Conservation (phyloP, 495 filamentous ascomycete genomes). For the Lepidopterella palustris region DNA sequence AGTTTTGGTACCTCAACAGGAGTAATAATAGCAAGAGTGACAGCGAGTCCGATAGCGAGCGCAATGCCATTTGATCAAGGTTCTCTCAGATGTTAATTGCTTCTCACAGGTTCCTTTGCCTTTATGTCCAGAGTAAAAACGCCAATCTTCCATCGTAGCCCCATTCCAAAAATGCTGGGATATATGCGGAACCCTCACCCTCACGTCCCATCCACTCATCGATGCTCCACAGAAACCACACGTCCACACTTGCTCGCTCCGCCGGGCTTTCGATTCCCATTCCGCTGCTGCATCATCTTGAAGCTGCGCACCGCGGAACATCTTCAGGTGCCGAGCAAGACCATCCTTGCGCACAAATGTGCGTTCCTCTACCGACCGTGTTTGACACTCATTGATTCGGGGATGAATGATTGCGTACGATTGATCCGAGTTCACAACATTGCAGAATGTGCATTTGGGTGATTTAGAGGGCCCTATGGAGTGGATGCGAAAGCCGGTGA, state of each 20-base stretch:
- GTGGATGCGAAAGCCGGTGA: not conserved
- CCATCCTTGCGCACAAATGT: not conserved
- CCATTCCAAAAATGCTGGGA: not conserved
- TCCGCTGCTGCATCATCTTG: not conserved
- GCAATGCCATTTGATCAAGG: too few species aligned
- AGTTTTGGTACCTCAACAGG: too few species aligned
- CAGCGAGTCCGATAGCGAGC: too few species aligned
- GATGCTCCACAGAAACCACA: not conserved
- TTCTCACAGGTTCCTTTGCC: too few species aligned
- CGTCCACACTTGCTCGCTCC: not conserved
- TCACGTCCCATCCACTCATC: not conserved
- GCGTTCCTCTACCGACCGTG: not conserved
- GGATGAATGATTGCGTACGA: not conserved
- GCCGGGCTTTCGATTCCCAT: not conserved
- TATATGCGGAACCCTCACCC: not conserved
- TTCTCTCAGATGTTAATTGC: too few species aligned
- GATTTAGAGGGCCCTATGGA: not conserved
- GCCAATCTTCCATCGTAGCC: not conserved
- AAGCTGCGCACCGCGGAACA: not conserved
- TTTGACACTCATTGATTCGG: not conserved
- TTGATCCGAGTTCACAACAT: not conserved
- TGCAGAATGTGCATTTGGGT: not conserved
- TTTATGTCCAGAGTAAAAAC: not conserved
- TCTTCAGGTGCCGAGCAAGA: not conserved
- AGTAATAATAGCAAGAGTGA: too few species aligned